Percentiles rank a stretch among this genome's conserved stretches.
These are phyloP conservation scores for Ilyonectria sp. DNA, from an alignment of 2,329 filamentous ascomycete species.

Conservation along the genomic window DNA sequence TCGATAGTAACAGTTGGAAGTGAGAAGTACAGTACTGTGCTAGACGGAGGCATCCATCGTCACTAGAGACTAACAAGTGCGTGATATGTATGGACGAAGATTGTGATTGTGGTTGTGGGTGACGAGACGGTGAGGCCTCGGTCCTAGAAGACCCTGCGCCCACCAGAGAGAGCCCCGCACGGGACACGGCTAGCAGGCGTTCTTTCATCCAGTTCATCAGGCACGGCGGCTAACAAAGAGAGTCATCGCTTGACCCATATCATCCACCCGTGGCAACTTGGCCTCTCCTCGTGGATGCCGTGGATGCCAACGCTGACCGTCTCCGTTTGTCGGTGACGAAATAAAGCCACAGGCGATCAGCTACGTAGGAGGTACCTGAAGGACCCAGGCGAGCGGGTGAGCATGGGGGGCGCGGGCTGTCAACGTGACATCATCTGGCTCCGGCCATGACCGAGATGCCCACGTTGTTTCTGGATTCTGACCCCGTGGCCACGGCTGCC, in stretches of 20 bases:
- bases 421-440: slow-evolving; percentile 32
- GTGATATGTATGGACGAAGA: background rate
- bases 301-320: slow-evolving; percentile 30
- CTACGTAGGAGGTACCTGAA: slow-evolving; percentile 10
- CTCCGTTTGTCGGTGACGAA: slow-evolving; percentile 27
- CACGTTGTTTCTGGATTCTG: slow-evolving; percentile 21
- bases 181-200: background rate
- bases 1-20: slow-evolving; percentile 1
- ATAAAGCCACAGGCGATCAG: slow-evolving; percentile 10
- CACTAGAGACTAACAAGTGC: background rate
- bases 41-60: background rate
- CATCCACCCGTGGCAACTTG: slow-evolving; percentile 18
- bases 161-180: background rate
- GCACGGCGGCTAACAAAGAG: slow-evolving; percentile 11
- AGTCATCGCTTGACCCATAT: slow-evolving; percentile 16
- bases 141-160: background rate
- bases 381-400: slow-evolving; percentile 19
- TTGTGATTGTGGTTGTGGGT: background rate
- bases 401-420: slow-evolving; percentile 15
- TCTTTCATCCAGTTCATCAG: background rate
- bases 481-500: slow-evolving; percentile 23
- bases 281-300: slow-evolving; percentile 20
- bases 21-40: background rate
- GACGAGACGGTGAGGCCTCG: background rate
- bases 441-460: slow-evolving; percentile 29